Evolutionary conservation across 768 basidiomycete genomes (phyloP), one percentile per base, ranked within the genome.

Genomic region (Calvatia gigantea): DNA sequence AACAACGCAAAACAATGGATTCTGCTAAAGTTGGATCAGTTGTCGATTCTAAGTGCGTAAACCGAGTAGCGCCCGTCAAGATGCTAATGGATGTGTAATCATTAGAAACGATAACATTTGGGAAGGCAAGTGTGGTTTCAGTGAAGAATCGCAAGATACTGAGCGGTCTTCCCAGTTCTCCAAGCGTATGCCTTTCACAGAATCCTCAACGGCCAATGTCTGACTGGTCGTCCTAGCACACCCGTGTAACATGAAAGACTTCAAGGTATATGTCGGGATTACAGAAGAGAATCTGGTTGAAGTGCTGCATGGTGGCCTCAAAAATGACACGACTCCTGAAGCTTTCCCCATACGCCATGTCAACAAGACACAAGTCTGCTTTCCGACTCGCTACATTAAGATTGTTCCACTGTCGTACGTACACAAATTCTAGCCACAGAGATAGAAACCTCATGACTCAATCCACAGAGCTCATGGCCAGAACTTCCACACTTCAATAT

Each of bases 211-310:
- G 28, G 46, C 49, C 48, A 32, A 27, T 33, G 38, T 32, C 57
- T 56, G 43, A 61, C n/a, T 17, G 39, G 11, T 57, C 25, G 14
- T 56, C n/a, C 57, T 19, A 91, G 89, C 79, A 17, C 89, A 91
- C 68, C 88, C 89, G 29, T 92, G 91, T 64, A 91, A 91, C 62
- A 85, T 89, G 84, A 89, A 89, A 64, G 87, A 91, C 54, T 87
- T 92, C 74, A 86, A 85, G 65, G 64, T 91, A 9, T 84, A 80
- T 56, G 80, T 85, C 17, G 91, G 89, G 5, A 69, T 79, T 35
- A 75, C 79, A 21, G 76, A 81, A 57, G 84, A 89, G 61, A 79
- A 81, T 62, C 80, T 92, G 81, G 80, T 74, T 2, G 83, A 91
- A 64, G 80, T 87, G 31, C 71, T 91, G 8, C 82, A 83, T 47